These are phyloP conservation scores for Serendipita sp. DNA, from an alignment of 768 basidiomycete species.

Conservation along the genomic window DNA sequence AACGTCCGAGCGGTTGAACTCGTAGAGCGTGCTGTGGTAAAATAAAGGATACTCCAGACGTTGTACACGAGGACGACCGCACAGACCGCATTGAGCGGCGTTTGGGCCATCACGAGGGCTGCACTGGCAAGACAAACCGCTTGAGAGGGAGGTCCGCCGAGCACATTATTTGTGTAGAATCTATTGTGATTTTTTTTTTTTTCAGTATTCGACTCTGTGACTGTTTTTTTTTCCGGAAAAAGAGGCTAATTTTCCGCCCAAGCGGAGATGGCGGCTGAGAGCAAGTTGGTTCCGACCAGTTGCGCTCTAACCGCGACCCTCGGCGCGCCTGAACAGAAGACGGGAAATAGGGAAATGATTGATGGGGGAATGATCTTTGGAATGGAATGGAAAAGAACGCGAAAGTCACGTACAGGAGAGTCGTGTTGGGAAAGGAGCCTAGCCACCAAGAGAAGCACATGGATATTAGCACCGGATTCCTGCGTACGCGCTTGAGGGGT, in stretches of 20 bases:
- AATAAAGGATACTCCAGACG: slow-evolving; percentile 3
- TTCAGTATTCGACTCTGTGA: no score
- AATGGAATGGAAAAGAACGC: background rate
- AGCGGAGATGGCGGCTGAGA: no score
- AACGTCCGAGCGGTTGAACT: background rate
- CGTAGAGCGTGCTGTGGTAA: background rate
- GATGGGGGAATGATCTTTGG: background rate
- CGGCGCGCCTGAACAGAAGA: no score
- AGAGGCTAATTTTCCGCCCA: no score
- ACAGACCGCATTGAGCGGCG: background rate
- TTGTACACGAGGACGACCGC: slow-evolving; percentile 1
- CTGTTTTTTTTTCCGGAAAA: no score
- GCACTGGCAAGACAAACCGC: background rate
- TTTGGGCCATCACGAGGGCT: slow-evolving; percentile 3
- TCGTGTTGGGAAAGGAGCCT: background rate
- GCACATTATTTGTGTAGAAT: slow-evolving; percentile 3
- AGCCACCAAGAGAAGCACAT: slow-evolving; percentile 6
- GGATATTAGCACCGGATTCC: background rate
- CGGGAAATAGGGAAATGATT: background rate
- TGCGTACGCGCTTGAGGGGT: background rate
- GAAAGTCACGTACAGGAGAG: slow-evolving; percentile 3
- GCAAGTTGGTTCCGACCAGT: no score
- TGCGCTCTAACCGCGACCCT: no score
- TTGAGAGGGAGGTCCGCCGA: background rate
- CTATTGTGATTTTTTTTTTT: background rate